These are phyloP conservation scores for Aureobasidium sp. DNA, from an alignment of 2,329 filamentous ascomycete species.

Conservation along the genomic window DNA sequence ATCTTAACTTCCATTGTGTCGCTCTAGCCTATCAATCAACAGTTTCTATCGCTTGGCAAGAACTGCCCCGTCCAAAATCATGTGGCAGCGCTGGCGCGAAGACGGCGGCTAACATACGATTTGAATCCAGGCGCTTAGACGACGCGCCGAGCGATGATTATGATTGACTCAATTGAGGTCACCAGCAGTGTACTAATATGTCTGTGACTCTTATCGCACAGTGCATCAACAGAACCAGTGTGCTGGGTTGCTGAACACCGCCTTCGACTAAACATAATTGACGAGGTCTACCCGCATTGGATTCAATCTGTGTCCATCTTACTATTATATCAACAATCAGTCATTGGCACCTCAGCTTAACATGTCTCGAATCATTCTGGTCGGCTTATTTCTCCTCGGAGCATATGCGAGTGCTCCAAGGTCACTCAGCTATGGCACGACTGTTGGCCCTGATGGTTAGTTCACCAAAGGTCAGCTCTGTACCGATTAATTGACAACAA, in stretches of 20 bases:
- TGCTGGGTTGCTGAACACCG: neutral
- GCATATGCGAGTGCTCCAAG: neutral
- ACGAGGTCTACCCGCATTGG: neutral
- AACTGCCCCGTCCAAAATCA: neutral
- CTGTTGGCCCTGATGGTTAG: constrained; percentile 7
- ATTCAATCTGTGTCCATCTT: neutral
- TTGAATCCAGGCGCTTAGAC: neutral
- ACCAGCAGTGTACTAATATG: neutral
- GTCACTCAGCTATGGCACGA: neutral
- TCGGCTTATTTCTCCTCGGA: neutral
- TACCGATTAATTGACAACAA: neutral
- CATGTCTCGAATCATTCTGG: neutral
- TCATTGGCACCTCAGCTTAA: neutral
- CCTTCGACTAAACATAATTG: neutral
- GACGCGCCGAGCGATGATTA: neutral
- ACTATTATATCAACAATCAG: neutral
- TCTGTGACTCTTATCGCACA: neutral
- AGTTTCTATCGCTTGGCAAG: too few relatives aligned
- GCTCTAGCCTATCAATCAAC: neutral
- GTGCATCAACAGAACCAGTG: neutral
- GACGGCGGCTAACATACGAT: neutral
- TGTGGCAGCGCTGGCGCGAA: neutral
- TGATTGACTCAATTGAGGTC: neutral
- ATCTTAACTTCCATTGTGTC: neutral
- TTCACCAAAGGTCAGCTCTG: neutral